phyloP scores from a whole-genome alignment of 371 early-diverging fungal species.

The Mycotypha africana region DNA sequence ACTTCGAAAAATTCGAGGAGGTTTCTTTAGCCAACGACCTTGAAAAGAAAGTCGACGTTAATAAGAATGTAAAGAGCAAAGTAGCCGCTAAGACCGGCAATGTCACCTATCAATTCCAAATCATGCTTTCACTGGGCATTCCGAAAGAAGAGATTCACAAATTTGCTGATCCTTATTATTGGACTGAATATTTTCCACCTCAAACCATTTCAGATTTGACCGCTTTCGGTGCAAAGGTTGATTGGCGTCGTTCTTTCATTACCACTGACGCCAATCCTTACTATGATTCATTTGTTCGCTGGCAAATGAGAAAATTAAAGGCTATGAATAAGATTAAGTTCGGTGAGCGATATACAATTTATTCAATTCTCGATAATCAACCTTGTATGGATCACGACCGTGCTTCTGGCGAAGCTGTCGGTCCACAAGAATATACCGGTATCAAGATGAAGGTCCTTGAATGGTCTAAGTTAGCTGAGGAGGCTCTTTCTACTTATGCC shows the following conservation, averaged over 20 bases:
- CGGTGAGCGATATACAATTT: conserved; percentile 99
- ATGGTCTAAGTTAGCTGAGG: conserved; percentile 55
- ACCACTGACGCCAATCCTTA: conserved; percentile 99
- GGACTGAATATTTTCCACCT: conserved; percentile 97
- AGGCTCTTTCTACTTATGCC: conserved; percentile 35
- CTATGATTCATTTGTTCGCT: conserved; percentile 99
- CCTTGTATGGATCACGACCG: conserved; percentile 99
- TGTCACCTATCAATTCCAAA: conserved; percentile 92
- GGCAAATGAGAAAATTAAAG: conserved; percentile 97
- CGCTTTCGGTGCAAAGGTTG: conserved; percentile 89
- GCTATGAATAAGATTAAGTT: conserved; percentile 87
- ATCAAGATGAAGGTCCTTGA: conserved; percentile 84
- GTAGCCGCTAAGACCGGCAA: conserved; percentile 84
- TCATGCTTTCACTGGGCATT: conserved; percentile 93
- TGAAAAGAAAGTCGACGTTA: conserved; percentile 36
- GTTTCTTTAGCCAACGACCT: conserved; percentile 44
- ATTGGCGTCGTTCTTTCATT: conserved; percentile 98
- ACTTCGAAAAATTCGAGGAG: conserved; percentile 63
- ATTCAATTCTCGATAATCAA: conserved; percentile 96
- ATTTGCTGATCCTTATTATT: conserved; percentile 95
- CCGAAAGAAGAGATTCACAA: conserved; percentile 84
- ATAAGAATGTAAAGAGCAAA: conserved; percentile 79
- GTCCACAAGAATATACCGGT: conserved; percentile 95
- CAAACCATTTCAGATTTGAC: conserved; percentile 80
- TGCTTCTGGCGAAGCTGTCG: conserved; percentile 95